These are phyloP conservation scores for Mucor velutinosus DNA, from an alignment of 371 early-diverging fungal species.

Conservation along the genomic window DNA sequence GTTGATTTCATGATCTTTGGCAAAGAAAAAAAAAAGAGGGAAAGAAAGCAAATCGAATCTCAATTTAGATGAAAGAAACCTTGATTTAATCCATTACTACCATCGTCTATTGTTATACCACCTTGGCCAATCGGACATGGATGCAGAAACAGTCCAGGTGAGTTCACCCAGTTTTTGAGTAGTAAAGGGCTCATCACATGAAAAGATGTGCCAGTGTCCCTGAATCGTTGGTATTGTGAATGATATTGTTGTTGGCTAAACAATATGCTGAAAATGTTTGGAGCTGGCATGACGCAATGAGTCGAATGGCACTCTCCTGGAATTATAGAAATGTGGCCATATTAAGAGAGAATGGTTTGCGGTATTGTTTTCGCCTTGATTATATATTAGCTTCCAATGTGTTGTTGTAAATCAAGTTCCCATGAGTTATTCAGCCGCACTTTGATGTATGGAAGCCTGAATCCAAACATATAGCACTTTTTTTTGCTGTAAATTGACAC, in stretches of 20 bases:
- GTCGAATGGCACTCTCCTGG: background rate
- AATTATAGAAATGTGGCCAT: background rate
- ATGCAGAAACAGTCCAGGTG: slow-evolving; percentile 15
- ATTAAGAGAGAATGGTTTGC: no score
- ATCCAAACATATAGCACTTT: no score
- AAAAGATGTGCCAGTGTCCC: background rate
- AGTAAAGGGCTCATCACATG: slow-evolving; percentile 1
- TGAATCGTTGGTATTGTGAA: no score
- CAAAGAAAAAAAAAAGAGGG: slow-evolving; percentile 2
- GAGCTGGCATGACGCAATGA: background rate
- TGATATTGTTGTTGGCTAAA: background rate
- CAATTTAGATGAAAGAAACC: background rate
- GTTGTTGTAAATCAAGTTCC: no score
- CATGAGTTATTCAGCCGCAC: no score
- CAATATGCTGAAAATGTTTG: background rate
- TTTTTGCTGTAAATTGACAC: no score
- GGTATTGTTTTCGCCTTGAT: no score
- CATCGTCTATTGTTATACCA: background rate
- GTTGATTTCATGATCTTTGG: background rate
- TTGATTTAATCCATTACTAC: background rate
- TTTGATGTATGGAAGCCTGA: no score
- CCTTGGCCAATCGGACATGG: slow-evolving; percentile 26
- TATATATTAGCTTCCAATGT: no score
- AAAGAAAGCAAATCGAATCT: background rate
- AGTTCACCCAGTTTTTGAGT: slow-evolving; percentile 17